Percentiles rank a stretch among this genome's conserved stretches.
Evolutionary conservation across 2,329 filamentous ascomycete species (phyloP).

Genomic region (Fusarium sp.): DNA sequence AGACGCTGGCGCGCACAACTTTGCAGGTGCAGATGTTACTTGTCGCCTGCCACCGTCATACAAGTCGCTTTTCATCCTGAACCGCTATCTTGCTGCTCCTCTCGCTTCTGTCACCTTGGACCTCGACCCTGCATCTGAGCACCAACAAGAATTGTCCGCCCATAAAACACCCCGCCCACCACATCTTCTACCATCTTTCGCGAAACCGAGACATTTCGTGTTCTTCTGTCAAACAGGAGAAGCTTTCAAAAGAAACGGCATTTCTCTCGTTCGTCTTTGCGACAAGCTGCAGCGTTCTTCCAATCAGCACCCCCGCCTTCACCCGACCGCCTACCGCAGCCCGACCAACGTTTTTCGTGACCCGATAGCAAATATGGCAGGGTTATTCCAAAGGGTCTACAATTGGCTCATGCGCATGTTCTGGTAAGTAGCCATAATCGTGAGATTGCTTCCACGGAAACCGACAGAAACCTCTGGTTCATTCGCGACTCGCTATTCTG

Average conservation of each 20-base stretch:
- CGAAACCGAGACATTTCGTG: slow-evolving; percentile 29
- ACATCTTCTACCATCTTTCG: slow-evolving; percentile 36
- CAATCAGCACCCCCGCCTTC: slow-evolving; percentile 40
- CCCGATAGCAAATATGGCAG: slow-evolving; percentile 72
- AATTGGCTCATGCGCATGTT: slow-evolving; percentile 98
- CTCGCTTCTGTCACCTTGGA: slow-evolving; percentile 27
- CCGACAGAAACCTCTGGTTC: slow-evolving; percentile 7
- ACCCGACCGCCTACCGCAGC: slow-evolving; percentile 39
- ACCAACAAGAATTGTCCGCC: slow-evolving; percentile 40
- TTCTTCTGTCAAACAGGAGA: slow-evolving; percentile 4
- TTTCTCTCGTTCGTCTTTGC: slow-evolving; percentile 16
- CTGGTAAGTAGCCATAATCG: slow-evolving; percentile 71
- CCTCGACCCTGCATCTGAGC: slow-evolving; percentile 40
- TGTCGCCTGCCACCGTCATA: slow-evolving; percentile 42
- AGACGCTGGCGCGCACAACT: slow-evolving; percentile 44
- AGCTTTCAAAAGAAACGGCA: slow-evolving; percentile 9
- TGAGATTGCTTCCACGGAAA: slow-evolving; percentile 10
- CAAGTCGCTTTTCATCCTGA: slow-evolving; percentile 42
- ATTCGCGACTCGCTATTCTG: slow-evolving; percentile 11
- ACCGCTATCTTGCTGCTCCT: slow-evolving; percentile 33
- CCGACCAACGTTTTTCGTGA: slow-evolving; percentile 33
- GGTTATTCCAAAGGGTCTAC: slow-evolving; percentile 93
- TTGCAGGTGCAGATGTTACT: slow-evolving; percentile 44
- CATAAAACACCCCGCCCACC: slow-evolving; percentile 44
- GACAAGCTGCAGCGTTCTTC: slow-evolving; percentile 26